Evolutionary conservation across 352 stramenopile species (phyloP), one percentile per base, ranked within the genome.

Genomic region (Globisporangium nagaii): DNA sequence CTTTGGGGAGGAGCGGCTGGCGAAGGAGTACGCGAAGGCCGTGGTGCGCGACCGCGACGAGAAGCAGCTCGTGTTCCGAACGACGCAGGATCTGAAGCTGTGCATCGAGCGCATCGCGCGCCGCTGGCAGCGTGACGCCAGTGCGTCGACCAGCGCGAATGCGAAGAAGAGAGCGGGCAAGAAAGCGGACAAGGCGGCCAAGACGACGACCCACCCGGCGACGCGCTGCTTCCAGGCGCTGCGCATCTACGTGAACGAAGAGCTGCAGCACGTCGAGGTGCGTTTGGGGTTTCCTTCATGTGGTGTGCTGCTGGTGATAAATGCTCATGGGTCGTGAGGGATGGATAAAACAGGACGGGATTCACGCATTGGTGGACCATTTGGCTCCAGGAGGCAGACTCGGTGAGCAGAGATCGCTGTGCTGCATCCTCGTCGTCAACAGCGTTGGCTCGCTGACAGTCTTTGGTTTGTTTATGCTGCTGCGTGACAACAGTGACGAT

Each of bases 11-110:
- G 83, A 93, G 52, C 67, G 65, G 17, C 65, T 88, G 36, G 79
- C 79, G 3, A 93, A 93, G 48, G 79, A 93, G 59, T 90, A 77
- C 56, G 83, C 83, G 25, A 89, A 90, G 60, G 78, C 79, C 10
- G 86, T 93, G 39, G 73, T 93, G 20, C 72, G 80, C 12, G 69
- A 86, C 43, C 72, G 83, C 31, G 78, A 87, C 25, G 69, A 80
- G 53, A 58, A 62, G 30, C 41, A 54, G 4, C 53, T 77, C 43
- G 58, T 71, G 41, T 93, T 90, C 49, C 44, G 46, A 35, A 81
- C 77, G n/a, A 93, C 83, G 11, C 65, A 56, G 19, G 71, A 90
- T 40, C 58, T 93, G 47, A 75, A 78, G 15, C 68, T 79, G 34
- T 90, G 76, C 54, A 87, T 93, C 46, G 80, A 93, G 64, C 75